These are phyloP conservation scores for Anthostomella pinea DNA, from an alignment of 2,329 filamentous ascomycete species.

Conservation along the genomic window DNA sequence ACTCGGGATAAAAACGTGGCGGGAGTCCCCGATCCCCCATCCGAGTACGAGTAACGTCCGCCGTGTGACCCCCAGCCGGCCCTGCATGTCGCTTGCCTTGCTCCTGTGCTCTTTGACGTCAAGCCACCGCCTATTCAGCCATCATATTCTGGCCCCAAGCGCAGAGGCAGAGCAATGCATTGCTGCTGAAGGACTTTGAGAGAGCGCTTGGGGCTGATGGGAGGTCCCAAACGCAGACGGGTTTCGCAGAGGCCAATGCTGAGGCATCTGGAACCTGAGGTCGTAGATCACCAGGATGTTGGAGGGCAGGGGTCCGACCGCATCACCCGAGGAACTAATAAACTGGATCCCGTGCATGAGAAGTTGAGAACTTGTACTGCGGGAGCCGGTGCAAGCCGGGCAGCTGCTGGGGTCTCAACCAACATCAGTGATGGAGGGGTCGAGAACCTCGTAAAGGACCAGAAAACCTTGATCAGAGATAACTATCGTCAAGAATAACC, in stretches of 20 bases:
- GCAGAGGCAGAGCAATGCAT: background rate
- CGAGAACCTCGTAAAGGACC: no score
- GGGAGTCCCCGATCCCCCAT: no score
- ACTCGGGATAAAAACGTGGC: no score
- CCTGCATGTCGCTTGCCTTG: background rate
- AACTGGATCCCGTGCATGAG: no score
- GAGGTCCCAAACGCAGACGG: conserved; percentile 22
- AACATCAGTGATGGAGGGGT: no score
- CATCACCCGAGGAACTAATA: no score
- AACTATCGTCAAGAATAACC: no score
- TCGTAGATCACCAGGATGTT: conserved; percentile 15
- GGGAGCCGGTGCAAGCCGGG: no score
- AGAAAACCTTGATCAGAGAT: no score
- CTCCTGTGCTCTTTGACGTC: background rate
- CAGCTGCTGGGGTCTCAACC: no score
- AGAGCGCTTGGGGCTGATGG: conserved; percentile 18
- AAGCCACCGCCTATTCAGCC: background rate
- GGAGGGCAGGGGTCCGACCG: conserved; percentile 13
- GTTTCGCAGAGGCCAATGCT: conserved; percentile 26
- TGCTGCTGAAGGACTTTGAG: conserved; percentile 9
- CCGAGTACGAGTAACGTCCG: background rate
- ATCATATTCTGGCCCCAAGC: background rate
- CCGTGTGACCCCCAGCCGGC: background rate
- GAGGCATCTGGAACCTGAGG: conserved; percentile 25
- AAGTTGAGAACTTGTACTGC: no score